These are phyloP conservation scores for Neoarthrinium moseri DNA, from an alignment of 2,329 filamentous ascomycete genomes.

Conservation along the genomic window DNA sequence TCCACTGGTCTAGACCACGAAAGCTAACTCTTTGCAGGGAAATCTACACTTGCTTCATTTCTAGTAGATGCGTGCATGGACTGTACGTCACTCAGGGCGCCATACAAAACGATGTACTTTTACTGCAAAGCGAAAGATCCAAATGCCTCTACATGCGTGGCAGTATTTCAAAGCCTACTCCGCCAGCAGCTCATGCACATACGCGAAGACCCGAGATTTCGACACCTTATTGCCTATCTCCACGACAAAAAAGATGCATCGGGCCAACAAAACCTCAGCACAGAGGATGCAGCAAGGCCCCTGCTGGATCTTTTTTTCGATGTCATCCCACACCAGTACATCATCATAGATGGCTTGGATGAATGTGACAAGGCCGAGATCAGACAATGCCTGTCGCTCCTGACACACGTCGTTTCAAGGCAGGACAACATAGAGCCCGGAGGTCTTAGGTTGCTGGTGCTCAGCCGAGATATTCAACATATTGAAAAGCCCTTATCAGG, in stretches of 20 bases:
- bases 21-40: conserved; percentile 25
- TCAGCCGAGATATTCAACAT: conserved; percentile 28
- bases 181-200: conserved; percentile 4
- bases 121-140: conserved; percentile 28
- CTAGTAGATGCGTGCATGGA: conserved; percentile 30
- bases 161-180: not conserved
- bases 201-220: not conserved
- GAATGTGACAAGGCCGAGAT: conserved; percentile 33
- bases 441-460: conserved; percentile 27
- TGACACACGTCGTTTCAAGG: conserved; percentile 18
- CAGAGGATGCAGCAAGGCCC: not conserved
- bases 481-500: conserved; percentile 22
- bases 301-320: conserved; percentile 8
- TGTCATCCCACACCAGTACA: conserved; percentile 22
- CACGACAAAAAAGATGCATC: conserved; percentile 1
- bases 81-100: not conserved
- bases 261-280: not conserved
- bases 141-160: not conserved
- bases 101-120: conserved; percentile 33
- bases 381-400: conserved; percentile 10
- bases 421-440: conserved; percentile 20
- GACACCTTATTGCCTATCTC: conserved; percentile 5
- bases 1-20: not conserved
- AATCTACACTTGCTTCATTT: conserved; percentile 38
- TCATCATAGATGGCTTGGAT: conserved; percentile 44